These are phyloP conservation scores for Magnaporthiopsis incrustans DNA, from an alignment of 2,329 filamentous ascomycete genomes.

Conservation along the genomic window DNA sequence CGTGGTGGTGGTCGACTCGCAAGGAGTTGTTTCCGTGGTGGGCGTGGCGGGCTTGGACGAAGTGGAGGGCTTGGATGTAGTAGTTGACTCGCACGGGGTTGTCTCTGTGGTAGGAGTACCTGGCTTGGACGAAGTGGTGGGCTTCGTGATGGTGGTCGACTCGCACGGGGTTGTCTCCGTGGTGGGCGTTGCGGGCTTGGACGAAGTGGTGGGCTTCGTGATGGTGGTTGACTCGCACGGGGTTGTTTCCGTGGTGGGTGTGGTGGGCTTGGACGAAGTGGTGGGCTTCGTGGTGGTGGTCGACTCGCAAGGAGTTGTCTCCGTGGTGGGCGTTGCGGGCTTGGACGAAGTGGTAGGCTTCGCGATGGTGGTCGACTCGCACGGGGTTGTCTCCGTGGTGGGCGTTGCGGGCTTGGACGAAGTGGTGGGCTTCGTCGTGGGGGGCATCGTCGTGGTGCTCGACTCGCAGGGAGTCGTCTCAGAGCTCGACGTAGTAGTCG, in stretches of 20 bases:
- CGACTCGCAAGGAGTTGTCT: neutral
- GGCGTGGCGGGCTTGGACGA: neutral
- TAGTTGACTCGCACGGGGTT: neutral
- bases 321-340: neutral
- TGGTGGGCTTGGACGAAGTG: neutral
- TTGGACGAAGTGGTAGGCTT: neutral
- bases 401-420: too few relatives aligned
- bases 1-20: neutral
- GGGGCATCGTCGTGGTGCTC: neutral
- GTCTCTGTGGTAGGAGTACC: neutral
- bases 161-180: neutral
- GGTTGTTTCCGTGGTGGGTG: neutral
- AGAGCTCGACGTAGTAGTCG: neutral
- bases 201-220: neutral
- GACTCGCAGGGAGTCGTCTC: neutral
- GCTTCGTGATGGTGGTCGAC: neutral
- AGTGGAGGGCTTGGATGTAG: neutral
- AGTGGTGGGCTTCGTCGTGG: neutral
- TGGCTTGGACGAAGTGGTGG: neutral
- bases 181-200: neutral
- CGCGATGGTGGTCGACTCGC: neutral
- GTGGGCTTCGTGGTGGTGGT: neutral
- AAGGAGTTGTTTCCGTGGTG: neutral
- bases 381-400: neutral
- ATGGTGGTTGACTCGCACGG: neutral